Conservation (phyloP, 1,284 basidiomycete species). For the Meira miltonrushii region DNA sequence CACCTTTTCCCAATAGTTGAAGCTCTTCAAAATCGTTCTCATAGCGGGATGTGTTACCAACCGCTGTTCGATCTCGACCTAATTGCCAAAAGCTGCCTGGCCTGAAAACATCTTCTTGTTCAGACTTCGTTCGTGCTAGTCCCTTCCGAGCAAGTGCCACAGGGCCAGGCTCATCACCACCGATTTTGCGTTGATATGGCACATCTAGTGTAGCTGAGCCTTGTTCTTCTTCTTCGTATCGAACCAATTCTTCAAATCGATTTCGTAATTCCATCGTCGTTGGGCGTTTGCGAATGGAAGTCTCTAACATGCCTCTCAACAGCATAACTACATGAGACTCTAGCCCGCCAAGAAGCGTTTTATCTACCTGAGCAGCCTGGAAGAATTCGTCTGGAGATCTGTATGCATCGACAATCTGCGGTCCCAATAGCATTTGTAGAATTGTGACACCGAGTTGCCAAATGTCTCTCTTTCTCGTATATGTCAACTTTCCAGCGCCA, state of each 20-base stretch:
- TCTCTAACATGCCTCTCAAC: constrained; percentile 34
- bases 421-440: constrained; percentile 49
- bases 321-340: constrained; percentile 26
- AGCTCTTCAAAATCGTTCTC: constrained; percentile 13
- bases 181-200: too few relatives aligned
- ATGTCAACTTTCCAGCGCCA: constrained; percentile 20
- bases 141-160: neutral
- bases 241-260: constrained; percentile 38
- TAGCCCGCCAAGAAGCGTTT: constrained; percentile 12
- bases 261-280: constrained; percentile 25
- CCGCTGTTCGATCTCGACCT: constrained; percentile 10
- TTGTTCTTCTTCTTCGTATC: constrained; percentile 29
- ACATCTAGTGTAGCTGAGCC: neutral
- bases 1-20: constrained; percentile 66
- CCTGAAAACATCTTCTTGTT: constrained; percentile 8
- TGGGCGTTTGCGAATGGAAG: constrained; percentile 32
- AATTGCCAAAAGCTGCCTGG: constrained; percentile 46
- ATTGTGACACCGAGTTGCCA: constrained; percentile 47
- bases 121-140: neutral
- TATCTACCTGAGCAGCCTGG: constrained; percentile 4
- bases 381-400: constrained; percentile 32
- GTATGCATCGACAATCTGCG: constrained; percentile 24
- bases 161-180: neutral
- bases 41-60: constrained; percentile 2
- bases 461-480: constrained; percentile 44